Conservation (phyloP, 352 stramenopile species). For the Phytophthora lateralis region DNA sequence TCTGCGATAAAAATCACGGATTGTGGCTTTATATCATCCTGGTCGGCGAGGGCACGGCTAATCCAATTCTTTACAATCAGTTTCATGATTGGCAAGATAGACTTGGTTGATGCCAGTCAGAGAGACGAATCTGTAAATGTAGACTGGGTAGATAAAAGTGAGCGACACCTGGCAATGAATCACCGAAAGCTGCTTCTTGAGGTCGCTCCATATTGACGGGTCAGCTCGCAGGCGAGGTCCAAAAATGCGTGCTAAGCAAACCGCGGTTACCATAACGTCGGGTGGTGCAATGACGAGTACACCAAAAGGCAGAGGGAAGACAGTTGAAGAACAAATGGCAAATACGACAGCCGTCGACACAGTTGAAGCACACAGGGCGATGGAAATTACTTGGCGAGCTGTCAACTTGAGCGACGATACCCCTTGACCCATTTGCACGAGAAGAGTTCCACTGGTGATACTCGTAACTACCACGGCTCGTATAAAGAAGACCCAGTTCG, state of each 20-base stretch:
- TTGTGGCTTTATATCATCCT: conserved; percentile 37
- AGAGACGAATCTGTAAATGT: conserved; percentile 29
- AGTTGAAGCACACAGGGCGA: neutral
- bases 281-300: neutral
- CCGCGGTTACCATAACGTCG: neutral
- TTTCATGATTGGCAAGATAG: conserved; percentile 17
- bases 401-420: neutral
- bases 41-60: conserved; percentile 21
- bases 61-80: conserved; percentile 32
- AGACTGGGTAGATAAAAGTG: conserved; percentile 35
- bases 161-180: conserved; percentile 17
- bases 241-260: neutral
- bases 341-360: neutral
- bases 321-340: neutral
- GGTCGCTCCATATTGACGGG: neutral
- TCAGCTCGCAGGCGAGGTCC: neutral
- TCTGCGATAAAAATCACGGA: conserved; percentile 51
- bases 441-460: neutral
- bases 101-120: conserved; percentile 15
- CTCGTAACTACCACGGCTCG: conserved; percentile 2
- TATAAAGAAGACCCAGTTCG: conserved; percentile 18
- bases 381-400: neutral
- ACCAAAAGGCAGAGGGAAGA: neutral
- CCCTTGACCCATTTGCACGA: neutral
- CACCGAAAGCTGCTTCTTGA: conserved; percentile 10